Evolutionary conservation across 176 grass and related monocot genomes (phyloP).

Genomic region (Oryza australiensis): DNA sequence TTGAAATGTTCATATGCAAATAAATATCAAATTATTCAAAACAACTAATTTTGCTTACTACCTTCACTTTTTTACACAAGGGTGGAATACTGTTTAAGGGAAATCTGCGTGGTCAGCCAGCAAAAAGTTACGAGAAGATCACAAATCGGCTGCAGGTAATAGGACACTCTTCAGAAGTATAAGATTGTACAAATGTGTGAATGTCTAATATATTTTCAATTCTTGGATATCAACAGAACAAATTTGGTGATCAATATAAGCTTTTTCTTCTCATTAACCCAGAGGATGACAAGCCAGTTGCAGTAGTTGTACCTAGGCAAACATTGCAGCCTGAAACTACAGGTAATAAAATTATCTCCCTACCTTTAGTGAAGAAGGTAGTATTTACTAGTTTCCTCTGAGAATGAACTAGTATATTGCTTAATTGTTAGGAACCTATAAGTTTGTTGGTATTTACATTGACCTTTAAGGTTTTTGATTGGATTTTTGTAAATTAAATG

Average conservation of each 20-base stretch:
- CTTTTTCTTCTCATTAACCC: slow-evolving; percentile 93
- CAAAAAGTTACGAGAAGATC: slow-evolving; percentile 91
- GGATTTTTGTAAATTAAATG: slow-evolving; percentile 18
- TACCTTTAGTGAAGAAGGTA: neutral
- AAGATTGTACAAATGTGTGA: neutral
- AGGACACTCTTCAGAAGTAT: slow-evolving; percentile 3
- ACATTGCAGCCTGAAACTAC: slow-evolving; percentile 70
- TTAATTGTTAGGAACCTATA: neutral
- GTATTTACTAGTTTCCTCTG: neutral
- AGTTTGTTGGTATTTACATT: slow-evolving; percentile 6
- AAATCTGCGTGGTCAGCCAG: slow-evolving; percentile 80
- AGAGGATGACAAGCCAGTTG: slow-evolving; percentile 91
- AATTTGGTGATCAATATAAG: slow-evolving; percentile 93
- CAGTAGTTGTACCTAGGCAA: slow-evolving; percentile 79
- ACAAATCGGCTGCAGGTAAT: slow-evolving; percentile 78
- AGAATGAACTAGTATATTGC: slow-evolving; percentile 10
- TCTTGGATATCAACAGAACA: slow-evolving; percentile 61
- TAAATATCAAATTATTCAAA: neutral
- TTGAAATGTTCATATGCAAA: slow-evolving; percentile 26
- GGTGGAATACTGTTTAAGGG: slow-evolving; percentile 95
- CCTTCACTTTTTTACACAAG: slow-evolving; percentile 45
- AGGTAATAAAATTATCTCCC: slow-evolving; percentile 45
- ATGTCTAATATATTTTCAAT: slow-evolving; percentile 14
- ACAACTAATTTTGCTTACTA: slow-evolving; percentile 22
- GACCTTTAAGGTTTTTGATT: slow-evolving; percentile 22